Evolutionary conservation across 306 rosid species (phyloP), one percentile per base, ranked within the genome.

Genomic region (Cucurbita moschata): DNA sequence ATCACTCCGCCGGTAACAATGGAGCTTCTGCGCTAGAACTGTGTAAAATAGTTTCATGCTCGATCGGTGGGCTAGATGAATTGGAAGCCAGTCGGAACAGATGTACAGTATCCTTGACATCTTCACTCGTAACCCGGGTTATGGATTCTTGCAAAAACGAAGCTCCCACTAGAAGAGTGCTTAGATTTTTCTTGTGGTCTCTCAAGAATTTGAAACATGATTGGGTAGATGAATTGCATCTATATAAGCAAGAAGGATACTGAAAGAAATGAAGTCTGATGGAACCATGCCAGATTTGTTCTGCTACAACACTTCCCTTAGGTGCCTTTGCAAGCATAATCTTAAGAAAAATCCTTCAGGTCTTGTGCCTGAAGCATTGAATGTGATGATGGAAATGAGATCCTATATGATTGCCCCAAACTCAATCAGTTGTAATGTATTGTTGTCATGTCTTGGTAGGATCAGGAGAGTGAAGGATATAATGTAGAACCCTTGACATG

Each of bases 311-410:
- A 84, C 96, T 50, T 84, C 90, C 59, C 87, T 92, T 19, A 82
- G 88, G 81, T 86, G 96, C 73, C 92, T 92, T 43, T 89, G 91
- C 56, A 88, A 84, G 84, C 75, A 80, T 65, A 89, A 92, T 77
- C 87, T 90, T 5, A 75, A 79, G 70, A 76, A 55, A 66, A 89
- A 90, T 79, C 92, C 96, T 62, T 92, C 96, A 1, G 96, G 92
- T 39, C 95, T 92, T 53, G 91, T 92, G 67, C 96, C 98, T 50
- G 92, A 90, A 80, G 86, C 87, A 54, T 77, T 88, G 42, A 92
- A 92, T 79, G 92, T 90, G 64, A 92, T 88, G 87, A 83, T 87
- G 88, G 96, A 89, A 75, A 90, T 92, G 96, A 89, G 88, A 79
- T 79, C 87, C 26, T 78, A 85, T 47, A 81, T 69, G 63, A 77